Evolutionary conservation across 305 asterid species (phyloP), one percentile per base, ranked within the genome.

Genomic region (Ajuga reptans): DNA sequence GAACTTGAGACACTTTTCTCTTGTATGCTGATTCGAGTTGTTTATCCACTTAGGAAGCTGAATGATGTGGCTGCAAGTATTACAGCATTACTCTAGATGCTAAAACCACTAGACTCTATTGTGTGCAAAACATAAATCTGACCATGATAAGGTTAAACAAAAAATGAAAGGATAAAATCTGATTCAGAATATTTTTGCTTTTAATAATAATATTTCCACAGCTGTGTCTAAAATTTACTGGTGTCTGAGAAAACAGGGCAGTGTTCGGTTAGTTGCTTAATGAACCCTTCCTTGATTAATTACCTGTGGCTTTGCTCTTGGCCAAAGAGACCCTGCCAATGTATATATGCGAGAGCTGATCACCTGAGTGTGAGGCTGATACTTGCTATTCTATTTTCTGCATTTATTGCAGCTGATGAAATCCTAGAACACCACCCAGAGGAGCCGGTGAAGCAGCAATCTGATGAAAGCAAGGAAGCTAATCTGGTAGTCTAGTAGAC

Each of bases 391-490:
- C 45, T 33, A 41, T 66, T 71, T 46, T 42, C 36, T 53, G 54
- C 64, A 59, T 55, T 77, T 78, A 49, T 73, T 81, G 80, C 91
- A 92, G 96, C 84, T 76, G 87, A 82, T 71, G 91, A 79, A 64
- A 82, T 84, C 68, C 83, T 53, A 37, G 89, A 86, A 66, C 75
- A 60, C 64, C 83, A 82, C 70, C 90, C 81, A 8, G 81, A 75
- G 67, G 91, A 81, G 47, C 81, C 63, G 72, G 77, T 14, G 72
- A 81, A 77, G 75, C 88, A 72, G 80, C 84, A 73, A 51, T 75
- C 77, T 63, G 73, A 78, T 9, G 82, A 80, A 71, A 84, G 75
- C 69, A 76, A 72, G 80, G 84, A 78, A 74, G 69, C 77, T 66
- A 64, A 76, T 62, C 79, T 80, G 96, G 97, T 93, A 76, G 55